Conservation (phyloP, 2,329 filamentous ascomycete genomes). For the Coniochaeta sp. region DNA sequence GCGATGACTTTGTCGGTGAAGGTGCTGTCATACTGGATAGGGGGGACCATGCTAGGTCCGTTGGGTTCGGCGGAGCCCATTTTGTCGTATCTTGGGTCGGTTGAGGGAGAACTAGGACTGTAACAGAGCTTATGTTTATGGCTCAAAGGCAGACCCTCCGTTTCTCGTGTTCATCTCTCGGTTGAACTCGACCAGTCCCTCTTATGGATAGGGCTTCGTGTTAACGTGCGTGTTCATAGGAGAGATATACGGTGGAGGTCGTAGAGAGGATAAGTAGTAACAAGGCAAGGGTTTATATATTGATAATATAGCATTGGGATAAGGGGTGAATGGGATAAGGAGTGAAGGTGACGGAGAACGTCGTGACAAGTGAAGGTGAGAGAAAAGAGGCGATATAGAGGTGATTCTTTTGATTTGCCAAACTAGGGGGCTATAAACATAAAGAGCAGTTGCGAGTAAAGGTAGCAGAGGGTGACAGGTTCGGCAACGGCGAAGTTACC, state of each 20-base stretch:
- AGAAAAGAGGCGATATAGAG: background rate
- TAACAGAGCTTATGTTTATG: background rate
- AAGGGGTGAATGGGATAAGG: background rate
- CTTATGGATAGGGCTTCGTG: background rate
- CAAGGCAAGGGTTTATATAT: background rate
- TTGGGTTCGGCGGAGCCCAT: background rate
- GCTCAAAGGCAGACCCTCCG: background rate
- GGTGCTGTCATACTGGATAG: slow-evolving; percentile 18
- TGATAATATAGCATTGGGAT: too few relatives aligned
- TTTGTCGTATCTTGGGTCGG: background rate
- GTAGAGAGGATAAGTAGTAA: too few relatives aligned
- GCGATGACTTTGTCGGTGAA: slow-evolving; percentile 60
- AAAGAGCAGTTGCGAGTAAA: background rate
- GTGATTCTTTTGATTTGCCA: background rate
- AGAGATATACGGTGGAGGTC: background rate
- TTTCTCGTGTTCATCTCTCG: background rate
- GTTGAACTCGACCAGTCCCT: background rate
- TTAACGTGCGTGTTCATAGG: background rate
- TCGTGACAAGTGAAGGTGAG: background rate
- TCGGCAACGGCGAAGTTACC: background rate
- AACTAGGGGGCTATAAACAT: background rate
- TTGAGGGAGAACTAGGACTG: background rate
- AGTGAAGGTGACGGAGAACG: background rate
- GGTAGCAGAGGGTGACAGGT: background rate
- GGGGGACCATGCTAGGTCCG: slow-evolving; percentile 5